Evolutionary conservation across 2,329 filamentous ascomycete species (phyloP), one percentile per base, ranked within the genome.

Genomic region (Fusarium setosum): DNA sequence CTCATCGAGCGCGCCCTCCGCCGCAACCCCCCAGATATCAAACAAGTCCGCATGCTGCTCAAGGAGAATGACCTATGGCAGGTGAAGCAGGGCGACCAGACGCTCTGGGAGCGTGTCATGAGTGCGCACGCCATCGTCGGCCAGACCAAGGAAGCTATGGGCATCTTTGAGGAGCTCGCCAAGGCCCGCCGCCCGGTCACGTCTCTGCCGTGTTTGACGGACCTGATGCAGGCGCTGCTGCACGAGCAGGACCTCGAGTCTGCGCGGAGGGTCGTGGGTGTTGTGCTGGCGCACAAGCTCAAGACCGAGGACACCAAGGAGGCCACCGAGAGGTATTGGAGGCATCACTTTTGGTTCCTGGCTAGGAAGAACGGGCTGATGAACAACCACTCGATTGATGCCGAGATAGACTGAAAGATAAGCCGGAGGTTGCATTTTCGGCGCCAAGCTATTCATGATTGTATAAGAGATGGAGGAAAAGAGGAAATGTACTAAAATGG

Each of bases 61-160:
- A 77, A 81, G 20, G 86, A 91, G 72, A 81, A 83, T 59, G 77
- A 86, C 21, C 78, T 85, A 62, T 65, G 55, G 3, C 67, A 56
- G 58, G 69, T 77, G 45, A 50, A 61, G 6, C 63, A 73, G 45
- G 78, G 77, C 53, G 90, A 93, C 74, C 81, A 83, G 61, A 83
- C 89, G 13, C 88, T 94, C 68, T 93, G 89, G 84, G 90, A 92
- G 75, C 84, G 89, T 52, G 82, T 91, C 61, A 85, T 94, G 64
- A 86, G 88, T 72, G 90, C 90, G 2, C 92, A 90, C 73, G 86
- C 90, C 8, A 67, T 76, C 12, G 76, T 80, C 10, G 84, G 85
- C 42, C 82, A 89, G 58, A 77, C 83, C 0, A 74, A 74, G 31
- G 80, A 76, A 29, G 86, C 87, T 3, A 78, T 86, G 69, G 72